Percentiles rank a stretch among this genome's conserved stretches.
phyloP scores from a whole-genome alignment of 805 yeast genomes.

The Hermanozyma aechmeae region DNA sequence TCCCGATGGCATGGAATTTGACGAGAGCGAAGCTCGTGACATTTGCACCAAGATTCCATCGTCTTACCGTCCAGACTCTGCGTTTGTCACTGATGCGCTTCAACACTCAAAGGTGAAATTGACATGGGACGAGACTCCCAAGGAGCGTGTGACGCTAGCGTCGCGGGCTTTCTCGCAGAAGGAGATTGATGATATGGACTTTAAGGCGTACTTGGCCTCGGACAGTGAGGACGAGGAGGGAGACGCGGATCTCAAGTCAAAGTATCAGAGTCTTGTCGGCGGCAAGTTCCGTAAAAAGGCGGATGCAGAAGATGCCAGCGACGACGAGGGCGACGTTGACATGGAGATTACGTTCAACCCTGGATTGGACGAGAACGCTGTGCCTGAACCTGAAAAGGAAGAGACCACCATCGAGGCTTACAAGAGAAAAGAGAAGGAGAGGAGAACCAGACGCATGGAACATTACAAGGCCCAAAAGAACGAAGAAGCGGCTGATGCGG shows the following conservation, averaged over 20 bases:
- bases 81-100: slow-evolving; percentile 87
- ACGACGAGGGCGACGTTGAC: slow-evolving; percentile 61
- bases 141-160: slow-evolving; percentile 69
- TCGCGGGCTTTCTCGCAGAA: slow-evolving; percentile 77
- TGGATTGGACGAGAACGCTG: slow-evolving; percentile 44
- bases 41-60: slow-evolving; percentile 62
- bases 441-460: slow-evolving; percentile 78
- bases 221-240: slow-evolving; percentile 22
- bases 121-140: slow-evolving; percentile 98
- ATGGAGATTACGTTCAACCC: slow-evolving; percentile 97
- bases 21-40: slow-evolving; percentile 67
- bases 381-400: slow-evolving; percentile 35
- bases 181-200: slow-evolving; percentile 85
- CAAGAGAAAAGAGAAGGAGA: slow-evolving; percentile 84
- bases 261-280: slow-evolving; percentile 53
- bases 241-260: slow-evolving; percentile 33
- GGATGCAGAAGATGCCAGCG: slow-evolving; percentile 19
- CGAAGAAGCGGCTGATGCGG: slow-evolving; percentile 41
- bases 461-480: slow-evolving; percentile 53
- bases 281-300: slow-evolving; percentile 22
- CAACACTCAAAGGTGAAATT: slow-evolving; percentile 94
- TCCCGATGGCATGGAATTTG: slow-evolving; percentile 86
- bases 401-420: slow-evolving; percentile 73
- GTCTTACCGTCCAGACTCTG: slow-evolving; percentile 62
- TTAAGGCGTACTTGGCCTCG: slow-evolving; percentile 83